Evolutionary conservation across 805 yeast genomes (phyloP), one percentile per base, ranked within the genome.

Genomic region (Grigorovia transvaalensis): DNA sequence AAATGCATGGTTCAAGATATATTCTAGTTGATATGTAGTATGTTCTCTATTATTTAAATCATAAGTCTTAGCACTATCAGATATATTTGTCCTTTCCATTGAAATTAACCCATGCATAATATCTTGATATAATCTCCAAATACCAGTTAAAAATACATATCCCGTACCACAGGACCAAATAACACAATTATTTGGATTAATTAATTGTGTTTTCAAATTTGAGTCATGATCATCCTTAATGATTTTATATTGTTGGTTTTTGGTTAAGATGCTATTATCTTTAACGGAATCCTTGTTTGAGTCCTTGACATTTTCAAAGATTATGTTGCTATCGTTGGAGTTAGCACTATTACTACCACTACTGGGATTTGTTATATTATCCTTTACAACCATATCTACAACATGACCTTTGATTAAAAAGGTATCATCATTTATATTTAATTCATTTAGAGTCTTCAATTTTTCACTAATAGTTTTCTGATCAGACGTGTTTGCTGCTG

Each of bases 151-250:
- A 60, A 87, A 95, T 11, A 88, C 96, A 63, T 82, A 83, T 0
- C 96, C 96, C 2, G 93, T 81, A 57, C 76, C 78, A 63, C 83
- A 82, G 65, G 85, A 93, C 96, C 96, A 88, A 56, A 88, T 81
- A 51, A 88, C 78, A 79, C 88, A 79, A 59, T 85, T 84, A 53
- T 75, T 79, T 58, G 61, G 61, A 47, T 64, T 65, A 47, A 66
- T 60, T 33, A 63, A 55, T 35, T 55, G 56, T 35, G 52, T 51
- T 20, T 54, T 53, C 29, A 48, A 42, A 18, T 48, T 54, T 46
- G 53, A 42, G 42, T 51, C 54, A 44, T 62, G 59, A 44, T 58
- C 62, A 45, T 62, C 48, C 49, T 65, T 65, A 27, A 57, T 58
- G 47, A 63, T 48, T 50, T 61, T 61, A 56, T 61, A 63, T 51